A percentile compares a stretch with the other conserved stretches of the same genome.
Evolutionary conservation across 2,329 filamentous ascomycete genomes (phyloP).

Genomic region (Ophiostoma himal-ulmi): DNA sequence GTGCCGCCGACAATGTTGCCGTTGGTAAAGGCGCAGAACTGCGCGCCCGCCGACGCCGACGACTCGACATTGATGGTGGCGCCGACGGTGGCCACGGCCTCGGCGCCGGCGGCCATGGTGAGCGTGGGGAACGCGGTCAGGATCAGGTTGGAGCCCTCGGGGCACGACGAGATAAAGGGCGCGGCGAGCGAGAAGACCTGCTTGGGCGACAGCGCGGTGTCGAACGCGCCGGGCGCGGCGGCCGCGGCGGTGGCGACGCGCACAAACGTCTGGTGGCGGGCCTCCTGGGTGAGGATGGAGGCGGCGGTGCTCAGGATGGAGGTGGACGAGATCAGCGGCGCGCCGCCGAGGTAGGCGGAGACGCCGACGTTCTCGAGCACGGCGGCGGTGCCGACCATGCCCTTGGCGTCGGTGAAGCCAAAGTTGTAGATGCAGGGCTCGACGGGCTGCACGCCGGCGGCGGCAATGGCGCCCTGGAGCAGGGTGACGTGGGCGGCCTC

Average conservation of each 20-base stretch:
- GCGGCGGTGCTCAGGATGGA: constrained; percentile 60
- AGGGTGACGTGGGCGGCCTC: constrained; percentile 58
- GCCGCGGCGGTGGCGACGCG: constrained; percentile 52
- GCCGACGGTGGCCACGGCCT: constrained; percentile 39
- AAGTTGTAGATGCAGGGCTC: constrained; percentile 69
- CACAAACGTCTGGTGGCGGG: constrained; percentile 68
- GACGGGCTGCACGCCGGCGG: constrained; percentile 59
- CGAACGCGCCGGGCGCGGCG: constrained; percentile 63
- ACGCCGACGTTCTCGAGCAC: constrained; percentile 69
- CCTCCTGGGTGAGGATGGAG: constrained; percentile 66
- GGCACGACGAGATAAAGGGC: constrained; percentile 66
- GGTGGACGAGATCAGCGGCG: constrained; percentile 55
- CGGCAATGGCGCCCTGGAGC: constrained; percentile 55
- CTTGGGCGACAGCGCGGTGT: constrained; percentile 61
- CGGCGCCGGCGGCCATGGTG: constrained; percentile 44
- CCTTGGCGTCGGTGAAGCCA: constrained; percentile 56
- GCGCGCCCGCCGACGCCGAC: constrained; percentile 45
- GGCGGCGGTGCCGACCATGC: constrained; percentile 64
- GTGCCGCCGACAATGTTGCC: constrained; percentile 53
- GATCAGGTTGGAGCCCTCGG: constrained; percentile 56
- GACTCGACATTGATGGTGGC: constrained; percentile 45
- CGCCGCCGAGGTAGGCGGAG: constrained; percentile 67
- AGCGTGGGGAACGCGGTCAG: constrained; percentile 58
- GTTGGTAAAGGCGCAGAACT: constrained; percentile 62
- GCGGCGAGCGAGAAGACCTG: constrained; percentile 69